A percentile compares a stretch with the other conserved stretches of the same genome.
Evolutionary conservation across 208 protist species (phyloP).

Genomic region (Acanthamoeba triangularis): DNA sequence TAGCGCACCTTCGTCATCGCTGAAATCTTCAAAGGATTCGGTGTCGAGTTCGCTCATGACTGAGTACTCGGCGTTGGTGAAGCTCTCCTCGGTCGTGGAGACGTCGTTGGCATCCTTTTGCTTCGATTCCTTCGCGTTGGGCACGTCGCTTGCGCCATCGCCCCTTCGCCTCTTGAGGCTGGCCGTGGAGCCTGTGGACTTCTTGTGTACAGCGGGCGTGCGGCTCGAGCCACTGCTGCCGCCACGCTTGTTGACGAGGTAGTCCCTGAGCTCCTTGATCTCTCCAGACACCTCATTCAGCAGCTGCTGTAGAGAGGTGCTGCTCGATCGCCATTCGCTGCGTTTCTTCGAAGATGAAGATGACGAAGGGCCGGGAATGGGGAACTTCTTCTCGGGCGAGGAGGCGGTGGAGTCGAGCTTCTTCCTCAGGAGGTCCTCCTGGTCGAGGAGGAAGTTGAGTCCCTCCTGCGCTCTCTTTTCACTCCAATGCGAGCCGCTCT

Average conservation of each 20-base stretch:
- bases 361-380: neutral
- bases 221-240: neutral
- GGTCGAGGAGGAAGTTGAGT: conserved; percentile 67
- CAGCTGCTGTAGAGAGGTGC: conserved; percentile 51
- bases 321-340: conserved; percentile 33
- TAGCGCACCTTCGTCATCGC: conserved; percentile 71
- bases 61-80: conserved; percentile 76
- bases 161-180: conserved; percentile 30
- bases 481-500: conserved; percentile 22
- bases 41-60: conserved; percentile 78
- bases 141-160: neutral
- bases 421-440: conserved; percentile 63
- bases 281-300: conserved; percentile 51
- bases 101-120: conserved; percentile 68
- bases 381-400: conserved; percentile 70
- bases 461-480: conserved; percentile 59
- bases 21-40: conserved; percentile 76
- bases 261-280: conserved; percentile 68
- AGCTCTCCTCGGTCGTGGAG: conserved; percentile 77
- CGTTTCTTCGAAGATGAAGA: neutral
- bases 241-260: conserved; percentile 52
- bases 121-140: conserved; percentile 61
- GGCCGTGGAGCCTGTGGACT: neutral
- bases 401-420: conserved; percentile 37
- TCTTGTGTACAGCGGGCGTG: conserved; percentile 26